These are phyloP conservation scores for Phyllosticta ampelicida DNA, from an alignment of 2,329 filamentous ascomycete genomes.

Conservation along the genomic window DNA sequence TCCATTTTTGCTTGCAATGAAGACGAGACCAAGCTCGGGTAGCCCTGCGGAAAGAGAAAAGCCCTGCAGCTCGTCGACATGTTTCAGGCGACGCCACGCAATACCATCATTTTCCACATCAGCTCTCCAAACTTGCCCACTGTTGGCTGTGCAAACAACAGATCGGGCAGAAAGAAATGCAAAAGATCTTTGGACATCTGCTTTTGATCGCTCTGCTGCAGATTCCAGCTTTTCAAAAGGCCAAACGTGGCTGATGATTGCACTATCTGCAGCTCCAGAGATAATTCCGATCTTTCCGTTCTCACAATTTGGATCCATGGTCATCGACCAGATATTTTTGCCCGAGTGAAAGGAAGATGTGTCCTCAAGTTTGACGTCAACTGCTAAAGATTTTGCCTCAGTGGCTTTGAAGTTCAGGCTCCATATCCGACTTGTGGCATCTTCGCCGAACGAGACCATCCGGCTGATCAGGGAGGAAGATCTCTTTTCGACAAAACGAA, in stretches of 20 bases:
- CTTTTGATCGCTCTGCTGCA: conserved; percentile 1
- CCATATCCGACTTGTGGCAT: conserved; percentile 69
- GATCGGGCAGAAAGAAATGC: conserved; percentile 1
- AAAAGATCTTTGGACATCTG: conserved; percentile 6
- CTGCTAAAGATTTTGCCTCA: not conserved
- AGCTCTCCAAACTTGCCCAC: conserved; percentile 39
- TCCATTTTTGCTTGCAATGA: conserved; percentile 38
- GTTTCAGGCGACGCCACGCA: conserved; percentile 20
- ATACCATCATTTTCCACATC: conserved; percentile 1
- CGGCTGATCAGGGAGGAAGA: not conserved
- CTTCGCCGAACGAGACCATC: conserved; percentile 75
- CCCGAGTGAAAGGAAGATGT: conserved; percentile 61
- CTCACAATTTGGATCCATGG: conserved; percentile 18
- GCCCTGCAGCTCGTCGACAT: conserved; percentile 31
- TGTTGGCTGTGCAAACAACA: conserved; percentile 38
- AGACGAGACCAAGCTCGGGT: conserved; percentile 27
- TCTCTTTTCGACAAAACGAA: conserved; percentile 49
- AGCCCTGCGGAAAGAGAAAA: conserved; percentile 38
- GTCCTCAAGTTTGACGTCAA: conserved; percentile 41
- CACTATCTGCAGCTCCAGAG: conserved; percentile 79
- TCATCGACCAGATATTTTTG: conserved; percentile 83
- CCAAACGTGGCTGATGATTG: conserved; percentile 29
- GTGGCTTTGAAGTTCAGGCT: conserved; percentile 16
- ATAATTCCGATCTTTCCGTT: conserved; percentile 11
- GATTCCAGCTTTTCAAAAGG: conserved; percentile 1